phyloP scores from a whole-genome alignment of 208 protist genomes.

The Trichomonas tenax region DNA sequence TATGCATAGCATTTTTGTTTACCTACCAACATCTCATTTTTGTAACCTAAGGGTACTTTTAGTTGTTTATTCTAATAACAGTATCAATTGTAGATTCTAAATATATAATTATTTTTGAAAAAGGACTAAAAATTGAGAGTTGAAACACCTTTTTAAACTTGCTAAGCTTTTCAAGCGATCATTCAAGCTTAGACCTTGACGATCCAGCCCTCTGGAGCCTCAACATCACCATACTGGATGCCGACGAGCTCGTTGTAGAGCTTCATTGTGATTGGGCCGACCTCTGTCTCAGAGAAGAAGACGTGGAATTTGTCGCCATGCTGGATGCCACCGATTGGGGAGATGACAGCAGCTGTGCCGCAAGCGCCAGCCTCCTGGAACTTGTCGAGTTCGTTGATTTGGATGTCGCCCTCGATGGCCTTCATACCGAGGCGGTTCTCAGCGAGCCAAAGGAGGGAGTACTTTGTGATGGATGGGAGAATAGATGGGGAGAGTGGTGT shows the following conservation, averaged over 20 bases:
- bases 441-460: conserved; percentile 70
- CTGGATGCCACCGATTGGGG: conserved; percentile 21
- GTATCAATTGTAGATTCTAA: no score
- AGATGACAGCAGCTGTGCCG: conserved; percentile 31
- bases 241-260: conserved; percentile 19
- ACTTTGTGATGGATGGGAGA: conserved; percentile 79
- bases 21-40: no score
- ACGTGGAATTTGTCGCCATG: conserved; percentile 29
- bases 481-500: conserved; percentile 74
- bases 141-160: no score
- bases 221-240: conserved; percentile 35
- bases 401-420: conserved; percentile 59
- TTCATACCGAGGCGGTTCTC: conserved; percentile 59
- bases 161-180: no score
- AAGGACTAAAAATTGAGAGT: no score
- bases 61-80: no score
- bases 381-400: conserved; percentile 61
- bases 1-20: no score
- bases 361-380: conserved; percentile 32
- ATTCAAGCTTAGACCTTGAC: not conserved
- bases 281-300: not conserved
- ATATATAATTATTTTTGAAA: no score
- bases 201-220: not conserved
- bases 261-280: conserved; percentile 27
- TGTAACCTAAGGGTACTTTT: no score